phyloP scores from a whole-genome alignment of 441 rosid genomes.

The Jatropha podagrica region DNA sequence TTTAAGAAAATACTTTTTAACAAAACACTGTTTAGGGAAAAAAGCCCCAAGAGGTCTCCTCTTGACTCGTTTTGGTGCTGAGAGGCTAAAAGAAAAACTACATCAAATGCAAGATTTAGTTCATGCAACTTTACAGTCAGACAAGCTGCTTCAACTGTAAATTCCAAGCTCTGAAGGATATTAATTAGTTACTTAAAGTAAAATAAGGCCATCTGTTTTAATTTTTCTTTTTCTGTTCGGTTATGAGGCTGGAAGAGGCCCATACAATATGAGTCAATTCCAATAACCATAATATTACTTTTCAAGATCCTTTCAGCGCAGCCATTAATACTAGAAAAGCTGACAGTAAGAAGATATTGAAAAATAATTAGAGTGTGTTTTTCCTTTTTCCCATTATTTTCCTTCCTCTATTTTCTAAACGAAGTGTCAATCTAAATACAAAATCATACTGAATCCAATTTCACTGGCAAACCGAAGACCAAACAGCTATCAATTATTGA shows the following conservation, averaged over 20 bases:
- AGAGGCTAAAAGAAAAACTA: constrained; percentile 29
- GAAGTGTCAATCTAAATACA: too few relatives aligned
- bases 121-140: constrained; percentile 14
- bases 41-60: neutral
- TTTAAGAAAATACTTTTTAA: too few relatives aligned
- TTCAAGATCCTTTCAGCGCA: constrained; percentile 30
- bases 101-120: constrained; percentile 23
- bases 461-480: too few relatives aligned
- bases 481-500: too few relatives aligned
- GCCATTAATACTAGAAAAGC: constrained; percentile 25
- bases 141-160: constrained; percentile 24
- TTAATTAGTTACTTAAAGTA: neutral
- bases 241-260: constrained; percentile 19
- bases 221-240: neutral
- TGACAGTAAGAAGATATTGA: constrained; percentile 16
- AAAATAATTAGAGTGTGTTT: too few relatives aligned
- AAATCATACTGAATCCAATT: too few relatives aligned
- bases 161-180: neutral
- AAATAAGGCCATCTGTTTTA: neutral
- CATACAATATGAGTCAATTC: constrained; percentile 25
- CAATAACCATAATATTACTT: constrained; percentile 15
- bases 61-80: constrained; percentile 26
- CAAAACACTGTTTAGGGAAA: too few relatives aligned
- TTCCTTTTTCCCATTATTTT: too few relatives aligned
- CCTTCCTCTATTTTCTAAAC: too few relatives aligned